Percentiles rank a stretch among this genome's conserved stretches.
phyloP scores from a whole-genome alignment of 2,329 filamentous ascomycete genomes.

The Epichloe elymi region DNA sequence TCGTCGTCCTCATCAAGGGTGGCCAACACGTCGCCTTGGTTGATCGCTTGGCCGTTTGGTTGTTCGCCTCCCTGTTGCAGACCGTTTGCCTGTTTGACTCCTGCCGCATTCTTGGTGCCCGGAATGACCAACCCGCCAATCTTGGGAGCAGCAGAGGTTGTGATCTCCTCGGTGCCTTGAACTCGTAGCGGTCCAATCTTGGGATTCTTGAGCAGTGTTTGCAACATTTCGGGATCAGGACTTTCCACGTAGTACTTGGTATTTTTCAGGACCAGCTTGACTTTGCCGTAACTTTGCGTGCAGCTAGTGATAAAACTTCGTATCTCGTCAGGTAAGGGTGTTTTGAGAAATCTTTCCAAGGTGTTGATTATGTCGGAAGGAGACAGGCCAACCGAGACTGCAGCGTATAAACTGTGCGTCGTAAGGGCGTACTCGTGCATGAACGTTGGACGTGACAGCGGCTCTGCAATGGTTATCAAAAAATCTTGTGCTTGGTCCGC shows the following conservation, averaged over 20 bases:
- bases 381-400: slow-evolving; percentile 84
- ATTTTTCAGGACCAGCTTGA: slow-evolving; percentile 87
- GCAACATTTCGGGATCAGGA: slow-evolving; percentile 72
- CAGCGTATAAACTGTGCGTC: slow-evolving; percentile 85
- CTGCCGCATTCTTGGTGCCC: slow-evolving; percentile 85
- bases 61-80: slow-evolving; percentile 21
- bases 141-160: slow-evolving; percentile 70
- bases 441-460: slow-evolving; percentile 75
- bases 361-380: slow-evolving; percentile 83
- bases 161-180: slow-evolving; percentile 58
- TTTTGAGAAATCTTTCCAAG: slow-evolving; percentile 80
- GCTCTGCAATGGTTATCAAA: slow-evolving; percentile 89
- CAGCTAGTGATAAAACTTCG: slow-evolving; percentile 65
- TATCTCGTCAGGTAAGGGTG: slow-evolving; percentile 68
- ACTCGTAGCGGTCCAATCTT: slow-evolving; percentile 70
- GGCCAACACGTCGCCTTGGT: slow-evolving; percentile 57
- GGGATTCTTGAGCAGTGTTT: slow-evolving; percentile 72
- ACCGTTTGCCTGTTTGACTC: slow-evolving; percentile 58
- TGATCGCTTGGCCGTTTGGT: slow-evolving; percentile 34
- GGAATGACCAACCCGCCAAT: slow-evolving; percentile 83
- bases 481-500: slow-evolving; percentile 86
- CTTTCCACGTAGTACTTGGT: slow-evolving; percentile 93
- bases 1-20: slow-evolving; percentile 73
- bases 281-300: slow-evolving; percentile 86
- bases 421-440: slow-evolving; percentile 91